Conservation (phyloP, 176 grass and related monocot genomes). For the Pontederia paniculata region DNA sequence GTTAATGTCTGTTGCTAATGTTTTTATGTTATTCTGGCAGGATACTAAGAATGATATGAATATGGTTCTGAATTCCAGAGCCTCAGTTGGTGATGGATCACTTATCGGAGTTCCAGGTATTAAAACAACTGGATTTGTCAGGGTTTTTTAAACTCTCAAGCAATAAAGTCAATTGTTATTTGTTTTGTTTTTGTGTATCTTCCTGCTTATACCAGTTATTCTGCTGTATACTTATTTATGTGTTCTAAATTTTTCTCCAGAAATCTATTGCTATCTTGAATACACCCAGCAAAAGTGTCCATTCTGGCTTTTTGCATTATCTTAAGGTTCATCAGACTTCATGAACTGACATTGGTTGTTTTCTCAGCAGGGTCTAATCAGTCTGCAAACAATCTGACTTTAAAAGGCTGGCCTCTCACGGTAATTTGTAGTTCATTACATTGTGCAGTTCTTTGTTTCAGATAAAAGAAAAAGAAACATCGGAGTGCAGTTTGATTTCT, state of each 20-base stretch:
- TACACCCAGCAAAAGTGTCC: not conserved
- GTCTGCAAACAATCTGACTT: conserved; percentile 75
- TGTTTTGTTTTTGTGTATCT: too few species aligned
- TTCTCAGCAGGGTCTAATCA: conserved; percentile 65
- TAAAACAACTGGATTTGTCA: not conserved
- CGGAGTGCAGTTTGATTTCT: too few species aligned
- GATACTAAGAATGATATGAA: conserved; percentile 80
- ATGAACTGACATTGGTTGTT: not conserved
- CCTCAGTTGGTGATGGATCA: conserved; percentile 55
- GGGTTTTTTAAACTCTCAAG: too few species aligned
- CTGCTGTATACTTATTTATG: too few species aligned
- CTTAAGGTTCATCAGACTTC: not conserved
- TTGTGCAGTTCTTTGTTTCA: not conserved
- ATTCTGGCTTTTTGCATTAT: not conserved
- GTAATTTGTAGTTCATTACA: conserved; percentile 29
- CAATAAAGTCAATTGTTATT: too few species aligned
- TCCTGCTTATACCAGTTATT: too few species aligned
- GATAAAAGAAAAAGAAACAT: too few species aligned
- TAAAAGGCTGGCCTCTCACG: conserved; percentile 97
- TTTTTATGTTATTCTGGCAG: conserved; percentile 33
- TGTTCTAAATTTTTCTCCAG: too few species aligned
- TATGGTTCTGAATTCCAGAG: conserved; percentile 60
- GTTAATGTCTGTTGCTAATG: conserved; percentile 8
- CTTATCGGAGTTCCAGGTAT: conserved; percentile 82
- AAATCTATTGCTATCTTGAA: not conserved